Evolutionary conservation across 495 filamentous ascomycete species (phyloP), one percentile per base, ranked within the genome.

Genomic region (Aspergillus cristatus): DNA sequence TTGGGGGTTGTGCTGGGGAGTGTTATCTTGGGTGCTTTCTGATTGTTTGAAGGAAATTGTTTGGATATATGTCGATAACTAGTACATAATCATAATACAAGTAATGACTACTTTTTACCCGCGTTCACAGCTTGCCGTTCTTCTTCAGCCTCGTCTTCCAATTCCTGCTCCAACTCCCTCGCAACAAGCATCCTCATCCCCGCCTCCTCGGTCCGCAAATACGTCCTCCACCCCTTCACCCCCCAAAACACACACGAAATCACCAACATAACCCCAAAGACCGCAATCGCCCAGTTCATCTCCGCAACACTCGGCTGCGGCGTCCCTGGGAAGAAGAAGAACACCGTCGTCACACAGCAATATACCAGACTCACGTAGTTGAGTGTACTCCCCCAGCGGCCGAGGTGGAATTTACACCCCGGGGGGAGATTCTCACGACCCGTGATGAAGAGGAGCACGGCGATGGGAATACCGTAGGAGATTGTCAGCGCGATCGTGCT

Each of bases 201-300:
- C 0, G 65, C 54, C 44, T 66, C 59, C 34, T 68, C 61, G 4
- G 65, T 65, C 41, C 54, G 45, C 12, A 67, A 37, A 42, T 67
- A 68, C 6, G 56, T 63, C 3, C 42, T 38, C 18, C 43, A 47
- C 0, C 65, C 65, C 26, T 55, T 48, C 2, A 69, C 6, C 28
- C 59, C 55, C 65, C 65, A 69, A 37, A 69, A 69, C 3, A 47
- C 52, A 6, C 66, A 16, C 1, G 65, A 44, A 36, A 68, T 62
- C 2, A 66, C 57, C 25, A 69, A 47, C 67, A 70, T 70, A 6
- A 68, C 65, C 2, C 67, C 67, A 45, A 68, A 70, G 10, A 69
- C 65, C 0, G 54, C 65, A 45, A 69, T 66, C 7, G 65, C 65
- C 22, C 63, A 69, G 30, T 69, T 69, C 65, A 67, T 69, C 16